These are phyloP conservation scores for Scheffersomyces amazonensis DNA, from an alignment of 805 yeast species.

Conservation along the genomic window DNA sequence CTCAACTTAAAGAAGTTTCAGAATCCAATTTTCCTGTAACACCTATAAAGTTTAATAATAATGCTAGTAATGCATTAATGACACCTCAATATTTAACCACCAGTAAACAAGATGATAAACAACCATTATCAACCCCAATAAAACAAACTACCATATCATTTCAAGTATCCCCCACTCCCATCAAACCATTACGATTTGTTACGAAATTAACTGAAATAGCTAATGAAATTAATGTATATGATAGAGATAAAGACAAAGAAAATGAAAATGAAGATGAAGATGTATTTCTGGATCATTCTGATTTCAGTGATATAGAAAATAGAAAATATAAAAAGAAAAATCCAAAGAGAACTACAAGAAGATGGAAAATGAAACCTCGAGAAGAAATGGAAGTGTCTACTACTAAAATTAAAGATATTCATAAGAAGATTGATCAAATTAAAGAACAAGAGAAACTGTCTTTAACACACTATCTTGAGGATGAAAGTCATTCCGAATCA, in stretches of 20 bases:
- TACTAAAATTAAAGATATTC: constrained; percentile 32
- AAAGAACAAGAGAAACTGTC: constrained; percentile 22
- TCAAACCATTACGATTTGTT: constrained; percentile 32
- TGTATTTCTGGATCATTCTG: neutral
- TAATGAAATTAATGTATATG: constrained; percentile 25
- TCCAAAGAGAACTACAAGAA: constrained; percentile 50
- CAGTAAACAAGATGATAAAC: neutral
- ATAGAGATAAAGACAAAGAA: constrained; percentile 11
- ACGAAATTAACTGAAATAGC: constrained; percentile 35
- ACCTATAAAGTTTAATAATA: constrained; percentile 1
- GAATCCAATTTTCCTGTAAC: constrained; percentile 1
- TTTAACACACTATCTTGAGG: constrained; percentile 18
- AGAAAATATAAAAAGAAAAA: constrained; percentile 23
- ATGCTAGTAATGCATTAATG: neutral
- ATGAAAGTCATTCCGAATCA: neutral
- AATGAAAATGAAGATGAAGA: constrained; percentile 9
- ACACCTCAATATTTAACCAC: neutral
- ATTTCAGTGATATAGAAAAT: constrained; percentile 1
- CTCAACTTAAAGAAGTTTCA: neutral
- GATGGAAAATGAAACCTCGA: constrained; percentile 47
- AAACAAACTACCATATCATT: constrained; percentile 16
- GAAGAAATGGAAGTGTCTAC: constrained; percentile 16
- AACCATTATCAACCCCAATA: constrained; percentile 6
- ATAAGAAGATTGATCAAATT: constrained; percentile 34
- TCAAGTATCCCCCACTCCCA: constrained; percentile 46